Evolutionary conservation across 1,284 basidiomycete genomes (phyloP).

Genomic region (Microstroma glucosiphilum): DNA sequence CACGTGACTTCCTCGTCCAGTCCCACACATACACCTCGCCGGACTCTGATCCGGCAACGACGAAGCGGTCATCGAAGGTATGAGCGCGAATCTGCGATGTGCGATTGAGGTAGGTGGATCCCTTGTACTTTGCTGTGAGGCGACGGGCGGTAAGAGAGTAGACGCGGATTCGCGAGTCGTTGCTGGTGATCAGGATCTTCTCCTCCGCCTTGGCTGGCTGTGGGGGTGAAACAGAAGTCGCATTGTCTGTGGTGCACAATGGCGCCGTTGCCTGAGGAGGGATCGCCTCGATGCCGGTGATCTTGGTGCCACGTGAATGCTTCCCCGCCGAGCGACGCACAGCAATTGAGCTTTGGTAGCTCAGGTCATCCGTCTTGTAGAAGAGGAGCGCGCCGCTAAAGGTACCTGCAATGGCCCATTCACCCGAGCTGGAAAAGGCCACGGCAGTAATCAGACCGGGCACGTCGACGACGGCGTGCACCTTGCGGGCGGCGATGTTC

Average conservation of each 20-base stretch:
- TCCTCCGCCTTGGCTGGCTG: slow-evolving; percentile 19
- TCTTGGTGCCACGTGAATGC: slow-evolving; percentile 48
- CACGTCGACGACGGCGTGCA: slow-evolving; percentile 35
- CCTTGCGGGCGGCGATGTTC: slow-evolving; percentile 37
- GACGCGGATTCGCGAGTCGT: slow-evolving; percentile 51
- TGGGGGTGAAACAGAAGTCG: slow-evolving; percentile 1
- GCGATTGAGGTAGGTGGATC: slow-evolving; percentile 29
- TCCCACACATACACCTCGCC: slow-evolving; percentile 41
- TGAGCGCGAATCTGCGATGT: slow-evolving; percentile 49
- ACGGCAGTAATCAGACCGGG: slow-evolving; percentile 51
- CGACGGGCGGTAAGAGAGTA: slow-evolving; percentile 43
- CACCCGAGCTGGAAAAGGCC: slow-evolving; percentile 48
- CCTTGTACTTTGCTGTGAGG: slow-evolving; percentile 33
- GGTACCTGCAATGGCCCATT: slow-evolving; percentile 46
- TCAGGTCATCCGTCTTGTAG: slow-evolving; percentile 42
- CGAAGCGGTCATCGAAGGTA: slow-evolving; percentile 41
- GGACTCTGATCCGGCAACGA: slow-evolving; percentile 43
- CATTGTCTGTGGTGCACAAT: background rate
- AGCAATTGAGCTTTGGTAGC: slow-evolving; percentile 37
- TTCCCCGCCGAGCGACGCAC: slow-evolving; percentile 48
- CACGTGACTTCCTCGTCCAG: slow-evolving; percentile 15
- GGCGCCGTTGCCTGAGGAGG: slow-evolving; percentile 15
- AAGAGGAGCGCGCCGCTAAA: slow-evolving; percentile 47
- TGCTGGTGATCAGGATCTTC: slow-evolving; percentile 50
- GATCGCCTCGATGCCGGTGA: slow-evolving; percentile 48